Conservation (phyloP, 2,329 filamentous ascomycete species). For the Davidsoniella virescens region DNA sequence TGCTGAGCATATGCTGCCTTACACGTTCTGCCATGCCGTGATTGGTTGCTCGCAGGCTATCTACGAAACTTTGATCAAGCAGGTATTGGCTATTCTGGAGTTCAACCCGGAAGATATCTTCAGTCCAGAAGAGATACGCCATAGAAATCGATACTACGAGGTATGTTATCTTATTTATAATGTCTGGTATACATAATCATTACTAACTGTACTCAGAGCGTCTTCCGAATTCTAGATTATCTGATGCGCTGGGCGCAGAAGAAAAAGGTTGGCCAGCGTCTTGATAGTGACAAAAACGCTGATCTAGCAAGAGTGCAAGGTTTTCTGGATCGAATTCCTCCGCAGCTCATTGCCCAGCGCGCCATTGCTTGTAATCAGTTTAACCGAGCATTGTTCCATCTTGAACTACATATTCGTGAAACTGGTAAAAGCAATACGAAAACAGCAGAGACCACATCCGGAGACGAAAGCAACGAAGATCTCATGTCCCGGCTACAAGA, state of each 20-base stretch:
- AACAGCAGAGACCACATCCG: slow-evolving; percentile 28
- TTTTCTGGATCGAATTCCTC: slow-evolving; percentile 48
- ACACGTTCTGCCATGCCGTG: slow-evolving; percentile 68
- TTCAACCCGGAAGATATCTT: slow-evolving; percentile 30
- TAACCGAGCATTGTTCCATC: slow-evolving; percentile 78
- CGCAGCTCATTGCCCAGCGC: slow-evolving; percentile 57
- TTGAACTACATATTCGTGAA: slow-evolving; percentile 69
- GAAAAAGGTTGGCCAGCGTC: slow-evolving; percentile 26
- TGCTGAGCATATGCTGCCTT: slow-evolving; percentile 76
- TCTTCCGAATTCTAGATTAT: slow-evolving; percentile 86
- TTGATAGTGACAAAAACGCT: slow-evolving; percentile 26
- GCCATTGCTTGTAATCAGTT: slow-evolving; percentile 92
- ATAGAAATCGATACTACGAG: slow-evolving; percentile 74
- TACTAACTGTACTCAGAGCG: slow-evolving; percentile 38
- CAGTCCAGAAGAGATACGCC: slow-evolving; percentile 41
- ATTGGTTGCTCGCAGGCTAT: slow-evolving; percentile 31
- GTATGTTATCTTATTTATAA: slow-evolving; percentile 29
- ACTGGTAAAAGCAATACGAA: slow-evolving; percentile 11
- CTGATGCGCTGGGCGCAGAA: slow-evolving; percentile 70
- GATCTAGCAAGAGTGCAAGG: slow-evolving; percentile 33
- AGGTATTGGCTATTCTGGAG: slow-evolving; percentile 60
- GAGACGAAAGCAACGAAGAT: slow-evolving; percentile 17
- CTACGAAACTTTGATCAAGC: slow-evolving; percentile 23
- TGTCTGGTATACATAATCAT: slow-evolving; percentile 1
- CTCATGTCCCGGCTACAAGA: slow-evolving; percentile 69